These are phyloP conservation scores for Ophiocordyceps camponoti-leonardi DNA, from an alignment of 2,329 filamentous ascomycete species.

Conservation along the genomic window DNA sequence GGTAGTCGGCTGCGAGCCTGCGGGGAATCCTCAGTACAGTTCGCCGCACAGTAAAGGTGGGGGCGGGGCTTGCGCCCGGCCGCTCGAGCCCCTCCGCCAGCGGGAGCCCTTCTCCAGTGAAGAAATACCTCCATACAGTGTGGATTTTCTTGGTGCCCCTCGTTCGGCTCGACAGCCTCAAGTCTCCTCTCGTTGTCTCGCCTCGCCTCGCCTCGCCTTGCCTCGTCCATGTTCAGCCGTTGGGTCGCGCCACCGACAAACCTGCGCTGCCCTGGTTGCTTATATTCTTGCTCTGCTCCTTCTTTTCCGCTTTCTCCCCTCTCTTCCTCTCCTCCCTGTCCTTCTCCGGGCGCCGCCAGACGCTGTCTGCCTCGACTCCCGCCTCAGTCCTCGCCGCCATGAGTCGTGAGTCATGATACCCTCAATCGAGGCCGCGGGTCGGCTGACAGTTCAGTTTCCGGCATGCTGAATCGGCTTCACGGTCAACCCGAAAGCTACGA, in stretches of 20 bases:
- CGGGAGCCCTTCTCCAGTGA: neutral
- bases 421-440: neutral
- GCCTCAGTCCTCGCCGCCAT: constrained; percentile 10
- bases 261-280: neutral
- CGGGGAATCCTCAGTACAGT: neutral
- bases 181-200: neutral
- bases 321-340: too few species aligned
- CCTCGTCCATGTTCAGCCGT: neutral
- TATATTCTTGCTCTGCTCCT: neutral
- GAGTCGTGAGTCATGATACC: constrained; percentile 12
- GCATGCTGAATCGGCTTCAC: constrained; percentile 89
- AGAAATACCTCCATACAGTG: neutral
- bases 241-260: neutral
- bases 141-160: neutral
- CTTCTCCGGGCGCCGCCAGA: neutral
- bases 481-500: constrained; percentile 97
- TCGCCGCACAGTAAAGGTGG: neutral
- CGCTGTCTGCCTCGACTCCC: neutral
- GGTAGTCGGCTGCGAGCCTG: too few species aligned
- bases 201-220: neutral
- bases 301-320: too few species aligned
- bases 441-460: constrained; percentile 43
- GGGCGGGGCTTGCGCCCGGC: neutral
- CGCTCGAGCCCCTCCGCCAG: neutral
- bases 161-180: neutral